phyloP scores from a whole-genome alignment of 164 flowering plant species.

The Vitis riparia region DNA sequence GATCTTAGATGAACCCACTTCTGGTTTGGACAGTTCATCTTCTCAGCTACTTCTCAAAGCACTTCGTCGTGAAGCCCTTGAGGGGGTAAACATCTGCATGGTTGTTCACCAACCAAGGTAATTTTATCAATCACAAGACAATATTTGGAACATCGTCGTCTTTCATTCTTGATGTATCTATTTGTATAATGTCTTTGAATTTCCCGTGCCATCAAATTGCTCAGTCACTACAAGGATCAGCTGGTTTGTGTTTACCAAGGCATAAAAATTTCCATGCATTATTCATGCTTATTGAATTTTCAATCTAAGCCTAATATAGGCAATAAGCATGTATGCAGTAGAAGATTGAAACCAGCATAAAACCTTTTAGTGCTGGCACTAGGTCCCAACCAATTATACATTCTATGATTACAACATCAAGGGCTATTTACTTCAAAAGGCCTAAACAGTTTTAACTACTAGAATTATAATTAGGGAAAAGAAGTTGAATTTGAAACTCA shows the following conservation, averaged over 20 bases:
- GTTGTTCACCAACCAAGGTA: conserved; percentile 99
- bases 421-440: too few relatives aligned
- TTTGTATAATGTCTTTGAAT: not conserved
- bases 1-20: conserved; percentile 95
- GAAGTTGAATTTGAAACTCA: too few relatives aligned
- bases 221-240: too few relatives aligned
- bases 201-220: not conserved
- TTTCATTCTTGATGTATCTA: not conserved
- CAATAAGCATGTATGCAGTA: not conserved
- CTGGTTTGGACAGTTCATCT: conserved; percentile 96
- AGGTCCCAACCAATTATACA: too few relatives aligned
- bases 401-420: too few relatives aligned
- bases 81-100: conserved; percentile 94
- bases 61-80: conserved; percentile 94
- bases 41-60: conserved; percentile 88
- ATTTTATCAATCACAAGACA: not conserved
- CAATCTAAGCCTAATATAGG: not conserved
- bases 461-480: too few relatives aligned
- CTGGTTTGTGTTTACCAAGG: too few relatives aligned
- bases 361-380: not conserved
- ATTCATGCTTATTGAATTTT: not conserved
- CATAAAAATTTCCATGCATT: not conserved
- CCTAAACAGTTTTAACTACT: too few relatives aligned
- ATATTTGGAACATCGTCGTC: not conserved
- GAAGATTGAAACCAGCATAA: not conserved